Percentiles rank a stretch among this genome's conserved stretches.
phyloP scores from a whole-genome alignment of 805 yeast species.

The Cyberlindnera petersonii region DNA sequence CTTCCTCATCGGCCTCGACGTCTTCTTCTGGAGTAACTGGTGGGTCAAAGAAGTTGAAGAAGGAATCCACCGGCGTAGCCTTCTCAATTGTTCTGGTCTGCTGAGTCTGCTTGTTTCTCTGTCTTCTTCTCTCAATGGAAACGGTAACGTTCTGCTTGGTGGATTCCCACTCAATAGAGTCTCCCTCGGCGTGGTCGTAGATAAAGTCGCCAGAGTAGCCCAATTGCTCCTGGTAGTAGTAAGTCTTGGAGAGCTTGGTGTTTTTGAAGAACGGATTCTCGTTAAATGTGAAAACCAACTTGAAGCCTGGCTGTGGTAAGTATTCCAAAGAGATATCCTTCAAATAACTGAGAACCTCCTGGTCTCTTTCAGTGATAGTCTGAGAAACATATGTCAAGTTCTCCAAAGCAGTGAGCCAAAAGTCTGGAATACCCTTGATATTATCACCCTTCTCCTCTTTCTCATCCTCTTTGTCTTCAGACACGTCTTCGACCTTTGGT shows the following conservation, averaged over 20 bases:
- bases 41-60: slow-evolving; percentile 93
- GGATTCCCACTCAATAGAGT: slow-evolving; percentile 76
- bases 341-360: slow-evolving; percentile 70
- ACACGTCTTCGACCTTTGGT: slow-evolving; percentile 36
- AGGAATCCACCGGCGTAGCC: slow-evolving; percentile 89
- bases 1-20: slow-evolving; percentile 55
- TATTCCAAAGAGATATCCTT: slow-evolving; percentile 74
- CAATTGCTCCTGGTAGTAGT: slow-evolving; percentile 88
- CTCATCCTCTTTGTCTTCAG: slow-evolving; percentile 34
- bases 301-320: slow-evolving; percentile 82
- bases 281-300: slow-evolving; percentile 74
- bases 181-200: slow-evolving; percentile 95
- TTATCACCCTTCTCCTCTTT: slow-evolving; percentile 42
- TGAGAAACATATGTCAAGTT: slow-evolving; percentile 79
- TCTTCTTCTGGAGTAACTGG: slow-evolving; percentile 66
- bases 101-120: slow-evolving; percentile 93
- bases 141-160: slow-evolving; percentile 83
- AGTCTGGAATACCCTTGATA: slow-evolving; percentile 79
- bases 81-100: slow-evolving; percentile 95
- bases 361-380: slow-evolving; percentile 84
- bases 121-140: slow-evolving; percentile 88
- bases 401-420: slow-evolving; percentile 95
- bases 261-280: slow-evolving; percentile 77
- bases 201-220: slow-evolving; percentile 95
- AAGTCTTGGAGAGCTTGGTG: slow-evolving; percentile 71